A percentile compares a stretch with the other conserved stretches of the same genome.
Conservation (phyloP, 306 rosid genomes). For the Cucumis melo region DNA sequence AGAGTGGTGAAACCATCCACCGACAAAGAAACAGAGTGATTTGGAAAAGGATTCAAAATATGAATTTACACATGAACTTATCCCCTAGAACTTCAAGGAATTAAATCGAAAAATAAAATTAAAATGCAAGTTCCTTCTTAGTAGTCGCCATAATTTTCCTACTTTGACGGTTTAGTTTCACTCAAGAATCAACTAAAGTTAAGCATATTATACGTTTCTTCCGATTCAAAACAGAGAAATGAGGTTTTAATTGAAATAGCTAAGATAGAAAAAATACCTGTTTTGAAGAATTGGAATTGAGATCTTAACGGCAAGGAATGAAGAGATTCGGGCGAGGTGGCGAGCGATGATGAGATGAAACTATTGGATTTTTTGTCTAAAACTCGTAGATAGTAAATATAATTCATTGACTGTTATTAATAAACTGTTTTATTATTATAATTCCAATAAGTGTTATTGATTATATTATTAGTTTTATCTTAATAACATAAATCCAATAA, state of each 20-base stretch:
- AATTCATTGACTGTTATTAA: no score
- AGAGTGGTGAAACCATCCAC: slow-evolving; percentile 22
- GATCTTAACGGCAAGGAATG: slow-evolving; percentile 2
- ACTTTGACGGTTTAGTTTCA: no score
- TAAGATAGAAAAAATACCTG: slow-evolving; percentile 16
- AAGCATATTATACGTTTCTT: not conserved
- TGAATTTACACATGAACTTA: no score
- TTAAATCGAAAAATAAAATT: no score
- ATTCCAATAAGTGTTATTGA: no score
- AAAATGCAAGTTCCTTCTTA: not conserved
- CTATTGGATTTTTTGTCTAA: no score
- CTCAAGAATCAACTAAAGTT: not conserved
- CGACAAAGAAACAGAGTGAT: slow-evolving; percentile 18
- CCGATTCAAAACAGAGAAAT: not conserved
- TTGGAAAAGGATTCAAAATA: no score
- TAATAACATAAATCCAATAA: no score
- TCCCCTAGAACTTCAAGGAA: no score
- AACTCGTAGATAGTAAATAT: no score
- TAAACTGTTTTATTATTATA: no score
- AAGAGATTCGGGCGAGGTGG: slow-evolving; percentile 7
- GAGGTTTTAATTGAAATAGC: not conserved
- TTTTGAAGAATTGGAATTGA: slow-evolving; percentile 19
- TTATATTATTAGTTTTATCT: no score
- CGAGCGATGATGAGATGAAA: slow-evolving; percentile 22
- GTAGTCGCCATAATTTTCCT: not conserved